Base-by-base conservation (phyloP, 164 flowering plant species). In the Hamamelis virginiana region DNA sequence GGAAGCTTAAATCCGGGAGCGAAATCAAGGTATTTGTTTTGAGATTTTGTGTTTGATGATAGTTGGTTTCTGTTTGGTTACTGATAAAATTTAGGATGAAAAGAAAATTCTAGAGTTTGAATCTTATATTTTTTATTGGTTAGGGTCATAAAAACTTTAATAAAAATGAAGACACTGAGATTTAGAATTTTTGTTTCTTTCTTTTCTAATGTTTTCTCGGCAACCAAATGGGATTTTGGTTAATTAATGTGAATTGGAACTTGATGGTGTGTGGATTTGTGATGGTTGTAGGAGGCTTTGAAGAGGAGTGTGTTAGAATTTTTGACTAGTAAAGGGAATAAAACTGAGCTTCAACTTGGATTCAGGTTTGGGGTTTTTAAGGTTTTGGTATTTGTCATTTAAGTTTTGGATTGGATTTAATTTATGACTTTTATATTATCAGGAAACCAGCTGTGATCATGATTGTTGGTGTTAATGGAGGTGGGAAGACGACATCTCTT, bases 401-500 rank as follows among this genome's bases (percentile, higher is more conserved):
- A 45, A 38, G 59, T 33, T 71, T 62, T 15, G 5, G 12, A 9
- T 67, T 67, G 46, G 13, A 50, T 19, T 53, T 19, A 22, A 10
- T 15, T 53, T 22, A 52, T 43, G 5, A 19, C 19, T 11, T 27
- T 55, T 69, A 28, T 25, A 44, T 28, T 19, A 22, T 68, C 68
- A 95, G 98, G 83, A 91, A 92, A 74, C 97, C 97, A 0, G 92
- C 97, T 67, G 98, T 95, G 15, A 74, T 95, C 53, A 89, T 95
- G 87, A 80, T 95, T 69, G 97, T 92, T 71, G 97, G 98, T 66
- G 98, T 95, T 18, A 95, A 95, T 86, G 98, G 98, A 74, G 98
- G 98, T 55, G 98, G 98, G 52, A 95, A 95, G 84, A 95, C 98
- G 5, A 95, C 97, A 46, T 95, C 98, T 69, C 91, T 95, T 65